Conservation (phyloP, 306 rosid genomes). For the Rosa chinensis region DNA sequence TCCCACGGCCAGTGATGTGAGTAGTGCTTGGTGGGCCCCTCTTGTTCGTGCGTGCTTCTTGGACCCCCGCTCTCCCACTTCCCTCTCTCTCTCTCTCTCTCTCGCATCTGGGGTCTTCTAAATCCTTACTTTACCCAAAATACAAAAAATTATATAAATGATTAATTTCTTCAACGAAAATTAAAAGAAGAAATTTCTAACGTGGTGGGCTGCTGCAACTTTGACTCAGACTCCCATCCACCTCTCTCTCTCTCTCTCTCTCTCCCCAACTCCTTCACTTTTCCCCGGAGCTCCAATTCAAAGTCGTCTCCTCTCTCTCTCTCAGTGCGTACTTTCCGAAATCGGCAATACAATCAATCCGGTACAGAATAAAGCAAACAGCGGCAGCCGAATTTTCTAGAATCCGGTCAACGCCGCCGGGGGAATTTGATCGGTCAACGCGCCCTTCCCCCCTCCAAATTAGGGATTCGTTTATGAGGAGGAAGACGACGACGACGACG, state of each 20-base stretch:
- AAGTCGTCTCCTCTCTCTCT: neutral
- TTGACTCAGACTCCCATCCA: neutral
- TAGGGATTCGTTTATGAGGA: constrained; percentile 9
- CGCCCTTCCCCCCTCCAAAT: neutral
- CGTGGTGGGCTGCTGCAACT: constrained; percentile 20
- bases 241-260: neutral
- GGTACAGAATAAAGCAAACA: neutral
- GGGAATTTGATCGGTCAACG: constrained; percentile 1
- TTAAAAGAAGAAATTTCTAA: neutral
- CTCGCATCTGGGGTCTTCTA: neutral
- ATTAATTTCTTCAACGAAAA: neutral
- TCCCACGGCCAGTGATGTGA: neutral
- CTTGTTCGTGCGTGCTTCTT: neutral
- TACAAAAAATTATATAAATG: neutral
- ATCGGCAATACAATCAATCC: neutral
- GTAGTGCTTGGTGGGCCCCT: neutral
- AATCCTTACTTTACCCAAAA: neutral
- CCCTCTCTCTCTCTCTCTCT: neutral
- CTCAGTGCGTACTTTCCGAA: neutral
- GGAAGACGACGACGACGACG: neutral
- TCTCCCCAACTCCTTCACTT: neutral
- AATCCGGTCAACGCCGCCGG: constrained; percentile 1
- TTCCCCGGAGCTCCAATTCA: neutral
- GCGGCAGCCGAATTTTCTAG: neutral
- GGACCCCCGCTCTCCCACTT: neutral